A percentile compares a stretch with the other conserved stretches of the same genome.
Conservation (phyloP, 2,329 filamentous ascomycete genomes). For the Nemania bipapillata region DNA sequence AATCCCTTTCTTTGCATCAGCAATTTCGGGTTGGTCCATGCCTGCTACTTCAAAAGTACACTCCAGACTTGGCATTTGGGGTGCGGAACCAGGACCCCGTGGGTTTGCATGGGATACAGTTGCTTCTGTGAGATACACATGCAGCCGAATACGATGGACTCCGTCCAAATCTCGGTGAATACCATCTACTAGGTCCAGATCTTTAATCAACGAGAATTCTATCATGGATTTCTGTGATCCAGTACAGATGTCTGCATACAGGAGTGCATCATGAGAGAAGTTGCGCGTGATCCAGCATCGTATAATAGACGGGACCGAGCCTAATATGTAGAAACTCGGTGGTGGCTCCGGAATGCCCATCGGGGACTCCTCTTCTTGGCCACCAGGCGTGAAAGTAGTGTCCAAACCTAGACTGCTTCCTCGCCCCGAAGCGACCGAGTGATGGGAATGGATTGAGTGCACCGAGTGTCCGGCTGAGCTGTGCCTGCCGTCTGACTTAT, state of each 20-base stretch:
- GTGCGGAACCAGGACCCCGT: conserved; percentile 75
- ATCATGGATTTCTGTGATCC: conserved; percentile 90
- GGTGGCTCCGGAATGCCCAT: conserved; percentile 79
- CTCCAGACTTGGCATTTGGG: conserved; percentile 82
- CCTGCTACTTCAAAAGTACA: conserved; percentile 81
- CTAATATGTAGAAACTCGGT: conserved; percentile 84
- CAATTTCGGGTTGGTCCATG: conserved; percentile 61
- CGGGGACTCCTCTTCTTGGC: conserved; percentile 74
- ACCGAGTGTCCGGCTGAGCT: conserved; percentile 90
- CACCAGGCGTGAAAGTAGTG: conserved; percentile 71
- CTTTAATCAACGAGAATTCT: conserved; percentile 77
- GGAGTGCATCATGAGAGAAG: conserved; percentile 86
- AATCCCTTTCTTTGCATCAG: conserved; percentile 70
- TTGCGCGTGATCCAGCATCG: conserved; percentile 93
- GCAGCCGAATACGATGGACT: conserved; percentile 75
- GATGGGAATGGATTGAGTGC: conserved; percentile 69
- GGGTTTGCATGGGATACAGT: conserved; percentile 80
- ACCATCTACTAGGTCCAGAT: conserved; percentile 75
- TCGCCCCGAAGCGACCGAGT: conserved; percentile 79
- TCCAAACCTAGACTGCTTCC: conserved; percentile 91
- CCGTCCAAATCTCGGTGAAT: conserved; percentile 74
- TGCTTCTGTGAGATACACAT: conserved; percentile 91
- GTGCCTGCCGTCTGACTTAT: conserved; percentile 94
- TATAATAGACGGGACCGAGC: conserved; percentile 91
- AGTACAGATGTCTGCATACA: conserved; percentile 92